Evolutionary conservation across 1,284 basidiomycete species (phyloP), one percentile per base, ranked within the genome.

Genomic region (Melampsora occidentalis): DNA sequence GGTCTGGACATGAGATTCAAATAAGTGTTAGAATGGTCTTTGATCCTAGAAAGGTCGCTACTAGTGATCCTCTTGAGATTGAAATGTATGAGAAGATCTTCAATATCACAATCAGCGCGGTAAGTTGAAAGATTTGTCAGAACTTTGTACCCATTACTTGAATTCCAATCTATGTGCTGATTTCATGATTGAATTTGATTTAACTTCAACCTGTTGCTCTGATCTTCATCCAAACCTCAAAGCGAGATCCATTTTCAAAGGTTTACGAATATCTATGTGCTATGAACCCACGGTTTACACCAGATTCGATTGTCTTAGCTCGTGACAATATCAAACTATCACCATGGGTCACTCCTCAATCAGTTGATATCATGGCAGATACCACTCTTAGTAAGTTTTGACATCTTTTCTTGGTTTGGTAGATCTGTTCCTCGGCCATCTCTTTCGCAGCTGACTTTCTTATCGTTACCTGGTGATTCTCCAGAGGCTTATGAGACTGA

Each of bases 331-430:
- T 64, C 63, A 73, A 73, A 66, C 22, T 73, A 16, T 73, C 71
- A n/a, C 71, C 71, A n/a, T 73, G 63, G 18, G 71, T 73, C n/a
- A 73, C 71, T 10, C 71, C 71, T 3, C 46, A 73, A 59, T 73
- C 62, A 18, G 28, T 73, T 33, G 42, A 51, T 20, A 73, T 73
- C 3, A 65, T 39, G 31, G 28, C 62, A 39, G 51, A 66, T 28
- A 46, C 71, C 16, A 35, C 28, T 66, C 49, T 73, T 2, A 73
- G 63, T 73, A 31, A 53, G 63, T 66, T 14, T 33, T 64, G n/a
- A 2, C 28, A 3, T 20, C 51, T 66, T 46, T 18, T 53, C 49
- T 3, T 12, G 28, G 10, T 20, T 25, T 18, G 3, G 28, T 20
- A 35, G 35, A 12, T 31, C 63, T 65, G 39, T 22, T 35, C 35